Conservation (phyloP, 169 alveolate species). For the Neospora caninum region DNA sequence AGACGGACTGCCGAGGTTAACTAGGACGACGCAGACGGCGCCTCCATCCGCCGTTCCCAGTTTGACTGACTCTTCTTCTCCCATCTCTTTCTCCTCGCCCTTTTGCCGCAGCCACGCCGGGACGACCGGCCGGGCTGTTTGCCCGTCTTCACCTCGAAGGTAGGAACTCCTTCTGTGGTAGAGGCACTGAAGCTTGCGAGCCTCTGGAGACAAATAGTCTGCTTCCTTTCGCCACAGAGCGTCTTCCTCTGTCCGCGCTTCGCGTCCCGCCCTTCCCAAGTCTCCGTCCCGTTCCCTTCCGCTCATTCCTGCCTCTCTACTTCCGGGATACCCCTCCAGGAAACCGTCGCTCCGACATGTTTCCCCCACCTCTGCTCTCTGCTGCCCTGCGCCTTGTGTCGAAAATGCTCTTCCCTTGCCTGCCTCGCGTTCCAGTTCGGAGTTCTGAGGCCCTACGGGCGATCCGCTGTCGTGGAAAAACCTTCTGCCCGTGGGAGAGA, state of each 20-base stretch:
- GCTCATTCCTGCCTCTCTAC: no score
- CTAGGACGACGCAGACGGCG: conserved; percentile 32
- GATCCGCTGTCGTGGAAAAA: no score
- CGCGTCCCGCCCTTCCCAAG: no score
- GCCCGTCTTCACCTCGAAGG: not conserved
- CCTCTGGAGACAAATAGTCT: not conserved
- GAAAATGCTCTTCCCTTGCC: no score
- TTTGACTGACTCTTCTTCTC: not conserved
- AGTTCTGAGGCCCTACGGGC: no score
- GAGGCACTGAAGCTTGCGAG: conserved; percentile 4
- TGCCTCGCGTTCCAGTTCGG: no score
- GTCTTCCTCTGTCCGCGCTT: not conserved
- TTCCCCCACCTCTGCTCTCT: no score
- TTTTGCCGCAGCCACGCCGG: not conserved
- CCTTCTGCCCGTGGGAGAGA: no score
- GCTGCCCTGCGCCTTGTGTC: no score
- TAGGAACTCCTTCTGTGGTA: not conserved
- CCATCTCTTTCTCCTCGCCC: not conserved
- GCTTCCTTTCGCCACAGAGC: not conserved
- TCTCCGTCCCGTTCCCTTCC: no score
- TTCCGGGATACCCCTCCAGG: no score
- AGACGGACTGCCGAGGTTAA: conserved; percentile 55
- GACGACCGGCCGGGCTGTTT: not conserved
- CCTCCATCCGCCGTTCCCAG: not conserved
- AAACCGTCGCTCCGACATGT: no score